These are phyloP conservation scores for Solanum piurae DNA, from an alignment of 257 asterid species.

Conservation along the genomic window DNA sequence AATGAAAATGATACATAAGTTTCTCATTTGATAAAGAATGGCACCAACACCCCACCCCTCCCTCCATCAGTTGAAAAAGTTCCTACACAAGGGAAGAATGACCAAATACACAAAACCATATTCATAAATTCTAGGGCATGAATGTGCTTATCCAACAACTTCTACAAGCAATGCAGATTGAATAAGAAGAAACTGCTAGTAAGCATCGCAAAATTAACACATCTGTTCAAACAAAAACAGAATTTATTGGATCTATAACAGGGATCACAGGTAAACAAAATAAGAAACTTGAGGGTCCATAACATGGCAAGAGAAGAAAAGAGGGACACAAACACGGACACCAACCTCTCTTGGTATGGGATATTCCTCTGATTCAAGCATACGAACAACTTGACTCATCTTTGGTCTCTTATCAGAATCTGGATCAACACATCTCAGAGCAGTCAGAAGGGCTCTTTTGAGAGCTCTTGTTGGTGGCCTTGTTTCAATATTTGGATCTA, in stretches of 20 bases:
- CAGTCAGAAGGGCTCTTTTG: slow-evolving; percentile 86
- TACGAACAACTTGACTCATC: slow-evolving; percentile 93
- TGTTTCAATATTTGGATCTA: slow-evolving; percentile 72
- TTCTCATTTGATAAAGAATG: not conserved
- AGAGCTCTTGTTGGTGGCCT: slow-evolving; percentile 90
- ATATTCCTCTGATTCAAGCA: slow-evolving; percentile 98
- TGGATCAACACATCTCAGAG: slow-evolving; percentile 96
- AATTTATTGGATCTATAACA: not conserved
- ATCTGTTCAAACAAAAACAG: not conserved
- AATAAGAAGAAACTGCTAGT: not conserved
- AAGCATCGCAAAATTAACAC: not conserved
- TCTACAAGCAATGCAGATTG: not conserved
- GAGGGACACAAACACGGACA: not conserved
- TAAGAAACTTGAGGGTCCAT: not conserved
- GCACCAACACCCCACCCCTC: not conserved
- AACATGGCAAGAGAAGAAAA: not conserved
- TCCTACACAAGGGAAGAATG: not conserved
- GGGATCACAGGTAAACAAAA: not conserved
- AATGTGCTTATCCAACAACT: not conserved
- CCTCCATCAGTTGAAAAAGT: not conserved
- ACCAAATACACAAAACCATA: not conserved
- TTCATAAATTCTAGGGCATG: not conserved
- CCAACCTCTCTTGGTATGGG: slow-evolving; percentile 92
- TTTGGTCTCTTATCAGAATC: slow-evolving; percentile 95
- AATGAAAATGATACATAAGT: not conserved